Conservation (phyloP, 1,284 basidiomycete species). For the Ceratobasidium theobromae region DNA sequence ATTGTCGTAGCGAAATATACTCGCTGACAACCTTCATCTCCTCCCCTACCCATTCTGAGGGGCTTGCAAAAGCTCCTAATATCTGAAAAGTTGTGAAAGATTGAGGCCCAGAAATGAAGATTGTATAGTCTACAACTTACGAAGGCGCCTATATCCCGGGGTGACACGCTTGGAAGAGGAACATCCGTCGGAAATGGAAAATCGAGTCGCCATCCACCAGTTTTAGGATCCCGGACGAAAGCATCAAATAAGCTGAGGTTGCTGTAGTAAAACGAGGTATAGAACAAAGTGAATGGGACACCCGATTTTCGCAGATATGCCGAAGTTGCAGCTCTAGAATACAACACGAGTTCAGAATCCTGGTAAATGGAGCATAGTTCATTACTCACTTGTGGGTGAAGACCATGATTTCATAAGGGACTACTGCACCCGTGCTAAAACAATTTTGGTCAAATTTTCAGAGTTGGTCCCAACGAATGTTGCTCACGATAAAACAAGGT, state of each 20-base stretch:
- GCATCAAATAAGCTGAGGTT: slow-evolving; percentile 12
- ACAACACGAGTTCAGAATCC: background rate
- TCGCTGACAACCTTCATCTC: slow-evolving; percentile 21
- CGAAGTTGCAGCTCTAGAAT: background rate
- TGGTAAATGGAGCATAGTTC: too few relatives aligned
- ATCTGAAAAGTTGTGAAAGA: background rate
- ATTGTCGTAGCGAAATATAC: slow-evolving; percentile 12
- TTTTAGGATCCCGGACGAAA: background rate
- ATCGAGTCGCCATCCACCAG: slow-evolving; percentile 10
- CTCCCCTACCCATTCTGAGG: slow-evolving; percentile 9
- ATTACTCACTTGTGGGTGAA: slow-evolving; percentile 16
- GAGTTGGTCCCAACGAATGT: background rate
- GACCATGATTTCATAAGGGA: background rate
- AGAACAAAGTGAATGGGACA: slow-evolving; percentile 5
- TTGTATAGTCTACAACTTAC: background rate
- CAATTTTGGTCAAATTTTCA: background rate
- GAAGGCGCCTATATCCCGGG: slow-evolving; percentile 22
- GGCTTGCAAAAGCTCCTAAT: background rate
- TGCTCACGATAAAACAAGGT: slow-evolving; percentile 41
- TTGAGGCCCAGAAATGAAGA: background rate
- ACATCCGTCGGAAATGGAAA: slow-evolving; percentile 21
- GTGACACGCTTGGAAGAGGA: slow-evolving; percentile 13
- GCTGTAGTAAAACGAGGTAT: slow-evolving; percentile 7
- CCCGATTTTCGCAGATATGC: slow-evolving; percentile 1
- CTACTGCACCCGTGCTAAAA: background rate